A percentile compares a stretch with the other conserved stretches of the same genome.
These are phyloP conservation scores for Ogataea corticis DNA, from an alignment of 805 yeast species.

Conservation along the genomic window DNA sequence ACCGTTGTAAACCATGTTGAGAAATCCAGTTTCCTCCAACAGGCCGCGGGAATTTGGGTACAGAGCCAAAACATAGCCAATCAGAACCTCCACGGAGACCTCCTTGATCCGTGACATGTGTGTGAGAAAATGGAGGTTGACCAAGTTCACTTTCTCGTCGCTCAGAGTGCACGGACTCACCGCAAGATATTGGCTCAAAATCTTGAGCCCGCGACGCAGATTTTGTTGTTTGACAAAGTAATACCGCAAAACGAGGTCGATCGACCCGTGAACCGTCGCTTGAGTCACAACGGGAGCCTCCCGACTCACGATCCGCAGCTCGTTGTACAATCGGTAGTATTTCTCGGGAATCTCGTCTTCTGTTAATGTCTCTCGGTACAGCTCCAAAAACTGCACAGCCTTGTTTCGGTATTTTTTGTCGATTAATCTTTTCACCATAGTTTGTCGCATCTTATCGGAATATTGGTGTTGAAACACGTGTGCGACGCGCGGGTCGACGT, in stretches of 20 bases:
- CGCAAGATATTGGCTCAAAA: conserved; percentile 15
- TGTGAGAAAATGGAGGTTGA: conserved; percentile 14
- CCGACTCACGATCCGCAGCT: conserved; percentile 11
- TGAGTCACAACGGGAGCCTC: conserved; percentile 9
- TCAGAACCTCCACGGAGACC: conserved; percentile 10
- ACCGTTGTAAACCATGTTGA: conserved; percentile 16
- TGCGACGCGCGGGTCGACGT: conserved; percentile 4
- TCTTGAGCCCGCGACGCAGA: conserved; percentile 17
- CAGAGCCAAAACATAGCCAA: conserved; percentile 15
- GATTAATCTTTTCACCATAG: conserved; percentile 21
- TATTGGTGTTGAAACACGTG: conserved; percentile 14
- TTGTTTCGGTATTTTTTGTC: conserved; percentile 13
- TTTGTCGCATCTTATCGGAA: conserved; percentile 18
- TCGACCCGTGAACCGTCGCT: conserved; percentile 7
- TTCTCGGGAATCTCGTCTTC: neutral
- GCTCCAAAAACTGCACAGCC: conserved; percentile 17
- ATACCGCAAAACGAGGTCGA: conserved; percentile 14
- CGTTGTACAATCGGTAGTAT: conserved; percentile 12
- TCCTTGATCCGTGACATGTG: conserved; percentile 9
- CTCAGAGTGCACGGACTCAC: neutral
- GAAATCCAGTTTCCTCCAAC: conserved; percentile 11
- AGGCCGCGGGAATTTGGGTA: conserved; percentile 13
- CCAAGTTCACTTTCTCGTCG: neutral
- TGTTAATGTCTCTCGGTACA: conserved; percentile 9
- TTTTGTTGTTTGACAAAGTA: conserved; percentile 11